A percentile compares a stretch with the other conserved stretches of the same genome.
Evolutionary conservation across 1,139 yeast genomes (phyloP).

Genomic region (Diutina siamensis): DNA sequence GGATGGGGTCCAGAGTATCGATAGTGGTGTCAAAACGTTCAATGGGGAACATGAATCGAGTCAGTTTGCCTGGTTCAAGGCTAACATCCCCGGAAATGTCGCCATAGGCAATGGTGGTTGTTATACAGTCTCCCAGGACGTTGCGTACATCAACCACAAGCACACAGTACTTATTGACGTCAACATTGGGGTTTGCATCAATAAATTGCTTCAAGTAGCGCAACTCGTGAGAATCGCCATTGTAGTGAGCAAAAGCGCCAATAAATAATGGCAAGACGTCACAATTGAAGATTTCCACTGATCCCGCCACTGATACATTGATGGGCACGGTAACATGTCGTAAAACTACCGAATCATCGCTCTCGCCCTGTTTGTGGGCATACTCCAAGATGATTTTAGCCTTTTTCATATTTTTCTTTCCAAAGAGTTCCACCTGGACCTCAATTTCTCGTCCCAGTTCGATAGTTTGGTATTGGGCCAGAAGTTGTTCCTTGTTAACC

Average conservation of each 20-base stretch:
- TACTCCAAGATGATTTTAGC: slow-evolving; percentile 61
- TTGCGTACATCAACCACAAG: slow-evolving; percentile 61
- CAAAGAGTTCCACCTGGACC: slow-evolving; percentile 51
- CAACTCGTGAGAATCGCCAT: slow-evolving; percentile 11
- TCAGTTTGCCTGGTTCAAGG: slow-evolving; percentile 40
- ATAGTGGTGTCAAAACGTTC: slow-evolving; percentile 38
- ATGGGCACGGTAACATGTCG: slow-evolving; percentile 46
- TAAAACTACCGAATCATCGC: not conserved
- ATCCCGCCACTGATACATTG: slow-evolving; percentile 54
- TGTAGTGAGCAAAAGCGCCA: slow-evolving; percentile 7
- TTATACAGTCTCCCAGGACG: slow-evolving; percentile 43
- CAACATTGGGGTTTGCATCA: slow-evolving; percentile 15
- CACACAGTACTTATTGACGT: slow-evolving; percentile 44
- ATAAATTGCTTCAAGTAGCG: slow-evolving; percentile 14
- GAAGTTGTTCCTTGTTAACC: slow-evolving; percentile 26
- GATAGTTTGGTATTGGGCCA: slow-evolving; percentile 20
- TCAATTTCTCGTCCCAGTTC: slow-evolving; percentile 20
- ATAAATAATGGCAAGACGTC: slow-evolving; percentile 47
- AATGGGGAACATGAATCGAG: slow-evolving; percentile 60
- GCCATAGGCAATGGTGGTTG: not conserved
- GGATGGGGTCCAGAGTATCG: slow-evolving; percentile 41
- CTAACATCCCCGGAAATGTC: not conserved
- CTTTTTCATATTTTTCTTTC: slow-evolving; percentile 63
- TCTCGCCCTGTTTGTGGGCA: slow-evolving; percentile 24
- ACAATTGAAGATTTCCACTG: slow-evolving; percentile 64